Evolutionary conservation across 2,329 filamentous ascomycete species (phyloP), one percentile per base, ranked within the genome.

Genomic region (Fusarium poae): DNA sequence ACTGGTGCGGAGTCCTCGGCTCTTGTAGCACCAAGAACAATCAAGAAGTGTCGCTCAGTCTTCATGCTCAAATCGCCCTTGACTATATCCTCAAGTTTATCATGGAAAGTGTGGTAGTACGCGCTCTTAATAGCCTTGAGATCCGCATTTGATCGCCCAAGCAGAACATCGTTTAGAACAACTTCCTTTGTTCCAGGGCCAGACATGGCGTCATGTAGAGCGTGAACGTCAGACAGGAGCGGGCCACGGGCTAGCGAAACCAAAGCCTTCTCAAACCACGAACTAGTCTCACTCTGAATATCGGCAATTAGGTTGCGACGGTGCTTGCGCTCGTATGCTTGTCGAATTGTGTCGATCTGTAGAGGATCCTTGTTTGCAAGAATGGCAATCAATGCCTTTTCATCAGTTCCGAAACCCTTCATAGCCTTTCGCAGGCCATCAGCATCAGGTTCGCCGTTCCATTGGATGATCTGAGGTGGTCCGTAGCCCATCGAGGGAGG

Each of bases 331-430:
- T 88, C 82, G 81, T 91, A 98, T 4, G 91, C 85, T 10, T 84
- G 78, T 58, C 89, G 88, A 52, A 97, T 83, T 11, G 87, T 83
- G 48, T 90, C 87, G 66, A 96, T 86, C 77, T 97, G 92, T 6
- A 94, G 82, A 1, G 94, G 91, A 68, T 97, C 92, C 67, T 94
- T 90, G 70, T 85, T 87, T 4, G 91, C 82, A 11, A 98, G 82
- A 5, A 90, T 82, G 3, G 83, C 82, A 67, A 97, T 94, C 18
- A 98, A 82, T 0, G 86, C 79, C 74, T 89, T 91, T 78, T 97
- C 94, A 74, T 98, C 89, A 0, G 94, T 97, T 34, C 94, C 95
- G 66, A 97, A 92, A 0, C 94, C 94, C 79, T 97, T 97, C 93
- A 97, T 97, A 3, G 95, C 93, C 71, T 86, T 86, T 54, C 93